Evolutionary conservation across 345 rosid species (phyloP).

Genomic region (Linum usitatissimum): DNA sequence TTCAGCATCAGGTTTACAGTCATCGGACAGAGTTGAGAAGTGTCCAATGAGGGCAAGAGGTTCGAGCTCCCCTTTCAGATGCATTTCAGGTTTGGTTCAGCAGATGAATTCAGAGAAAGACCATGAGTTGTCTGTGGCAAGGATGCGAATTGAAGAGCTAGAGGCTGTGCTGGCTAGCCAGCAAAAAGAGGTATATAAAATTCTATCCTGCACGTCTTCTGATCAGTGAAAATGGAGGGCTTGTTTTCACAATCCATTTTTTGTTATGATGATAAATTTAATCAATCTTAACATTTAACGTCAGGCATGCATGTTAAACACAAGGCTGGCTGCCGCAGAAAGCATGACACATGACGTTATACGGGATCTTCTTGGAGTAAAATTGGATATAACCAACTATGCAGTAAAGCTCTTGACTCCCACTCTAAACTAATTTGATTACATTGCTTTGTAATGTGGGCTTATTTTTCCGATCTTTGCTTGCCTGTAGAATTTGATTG

Average conservation of each 20-base stretch:
- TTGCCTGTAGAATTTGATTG: conserved; percentile 57
- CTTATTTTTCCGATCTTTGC: conserved; percentile 7
- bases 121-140: conserved; percentile 56
- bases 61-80: conserved; percentile 88
- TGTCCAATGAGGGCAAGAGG: conserved; percentile 54
- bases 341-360: conserved; percentile 96
- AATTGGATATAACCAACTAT: conserved; percentile 73
- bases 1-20: conserved; percentile 29
- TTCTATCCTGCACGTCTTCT: neutral
- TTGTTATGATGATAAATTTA: no score
- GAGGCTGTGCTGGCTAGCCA: conserved; percentile 46
- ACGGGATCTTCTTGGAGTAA: conserved; percentile 84
- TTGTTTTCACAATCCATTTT: neutral
- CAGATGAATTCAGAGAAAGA: conserved; percentile 77
- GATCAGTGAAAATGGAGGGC: neutral
- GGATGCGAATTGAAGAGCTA: conserved; percentile 59
- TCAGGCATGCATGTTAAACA: conserved; percentile 61
- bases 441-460: conserved; percentile 8
- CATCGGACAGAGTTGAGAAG: conserved; percentile 44
- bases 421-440: conserved; percentile 2
- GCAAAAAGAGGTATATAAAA: conserved; percentile 62
- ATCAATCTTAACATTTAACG: neutral
- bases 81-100: conserved; percentile 77
- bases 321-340: conserved; percentile 85
- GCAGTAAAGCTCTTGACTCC: conserved; percentile 45